Evolutionary conservation across 257 asterid species (phyloP), one percentile per base, ranked within the genome.

Genomic region (Solanum etuberosum): DNA sequence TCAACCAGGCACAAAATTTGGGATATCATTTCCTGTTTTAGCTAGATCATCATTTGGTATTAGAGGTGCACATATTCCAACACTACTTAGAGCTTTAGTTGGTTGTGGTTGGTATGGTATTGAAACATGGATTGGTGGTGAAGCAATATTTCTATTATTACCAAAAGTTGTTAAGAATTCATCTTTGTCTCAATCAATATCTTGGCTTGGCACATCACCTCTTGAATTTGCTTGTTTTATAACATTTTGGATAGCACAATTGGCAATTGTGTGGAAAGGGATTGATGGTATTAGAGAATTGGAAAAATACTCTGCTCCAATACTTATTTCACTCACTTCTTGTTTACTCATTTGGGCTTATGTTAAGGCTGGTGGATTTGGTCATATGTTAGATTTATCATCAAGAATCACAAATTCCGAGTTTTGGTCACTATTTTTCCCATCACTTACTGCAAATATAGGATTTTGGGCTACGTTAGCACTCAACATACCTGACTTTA

Each of bases 71-170:
- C 97, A 95, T 72, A 90, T 97, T 40, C 98, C 99, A 29, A 94
- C 98, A 34, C 92, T 97, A 3, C 90, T 95, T 7, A 85, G 99
- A 74, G 98, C 99, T 0, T 48, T 94, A 8, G 93, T 97, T 11
- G 98, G 98, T 46, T 97, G 98, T 83, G 99, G 99, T 3, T 97
- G 99, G 99, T 97, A 97, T 51, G 99, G 98, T 5, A 97, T 97
- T 73, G 99, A 95, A 34, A 88, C 99, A 1, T 97, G 98, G 99
- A 97, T 97, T 76, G 99, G 99, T 9, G 99, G 99, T 4, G 96
- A 97, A 68, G 98, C 99, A 1, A 95, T 97, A 61, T 94, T 94
- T 67, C 92, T 97, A 20, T 93, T 97, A 1, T 90, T 95, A 42
- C 99, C 99, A 0, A 74, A 84, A 83, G 48, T 71, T 14, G 40